Percentiles rank a stretch among this genome's conserved stretches.
phyloP scores from a whole-genome alignment of 805 yeast species.

The Millerozyma acaciae region DNA sequence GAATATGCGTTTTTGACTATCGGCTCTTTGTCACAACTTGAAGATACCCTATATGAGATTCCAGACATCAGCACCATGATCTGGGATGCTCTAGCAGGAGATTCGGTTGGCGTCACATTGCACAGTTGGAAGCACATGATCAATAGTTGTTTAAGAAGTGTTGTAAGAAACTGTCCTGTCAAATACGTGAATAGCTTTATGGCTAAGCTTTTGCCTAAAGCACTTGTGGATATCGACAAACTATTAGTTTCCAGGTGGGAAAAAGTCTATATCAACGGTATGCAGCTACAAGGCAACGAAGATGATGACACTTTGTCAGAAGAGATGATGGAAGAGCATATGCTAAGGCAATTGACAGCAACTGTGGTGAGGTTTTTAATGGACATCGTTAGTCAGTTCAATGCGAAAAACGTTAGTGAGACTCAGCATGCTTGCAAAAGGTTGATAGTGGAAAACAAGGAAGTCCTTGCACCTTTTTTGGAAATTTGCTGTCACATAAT shows the following conservation, averaged over 20 bases:
- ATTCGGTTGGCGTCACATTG: conserved; percentile 78
- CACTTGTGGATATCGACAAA: conserved; percentile 67
- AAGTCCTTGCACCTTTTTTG: conserved; percentile 73
- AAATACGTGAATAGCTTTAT: conserved; percentile 64
- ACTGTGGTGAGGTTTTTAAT: conserved; percentile 83
- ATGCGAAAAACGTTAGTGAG: conserved; percentile 48
- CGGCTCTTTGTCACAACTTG: conserved; percentile 85
- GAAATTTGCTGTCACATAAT: conserved; percentile 72
- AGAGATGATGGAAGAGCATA: conserved; percentile 97
- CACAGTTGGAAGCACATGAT: conserved; percentile 98
- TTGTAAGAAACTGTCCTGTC: conserved; percentile 84
- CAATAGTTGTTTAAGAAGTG: conserved; percentile 80
- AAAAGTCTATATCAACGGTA: conserved; percentile 53
- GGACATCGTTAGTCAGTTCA: conserved; percentile 81
- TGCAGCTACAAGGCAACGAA: conserved; percentile 53
- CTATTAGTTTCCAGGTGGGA: conserved; percentile 78
- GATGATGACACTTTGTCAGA: conserved; percentile 86
- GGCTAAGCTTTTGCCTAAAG: conserved; percentile 72
- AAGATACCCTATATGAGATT: conserved; percentile 81
- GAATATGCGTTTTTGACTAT: conserved; percentile 91
- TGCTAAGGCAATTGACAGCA: conserved; percentile 88
- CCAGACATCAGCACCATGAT: conserved; percentile 74
- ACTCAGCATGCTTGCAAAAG: conserved; percentile 65
- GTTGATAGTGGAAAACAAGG: conserved; percentile 59
- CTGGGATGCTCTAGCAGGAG: conserved; percentile 86